Evolutionary conservation across 352 stramenopile genomes (phyloP), one percentile per base, ranked within the genome.

Genomic region (Phytopythium helicoides): DNA sequence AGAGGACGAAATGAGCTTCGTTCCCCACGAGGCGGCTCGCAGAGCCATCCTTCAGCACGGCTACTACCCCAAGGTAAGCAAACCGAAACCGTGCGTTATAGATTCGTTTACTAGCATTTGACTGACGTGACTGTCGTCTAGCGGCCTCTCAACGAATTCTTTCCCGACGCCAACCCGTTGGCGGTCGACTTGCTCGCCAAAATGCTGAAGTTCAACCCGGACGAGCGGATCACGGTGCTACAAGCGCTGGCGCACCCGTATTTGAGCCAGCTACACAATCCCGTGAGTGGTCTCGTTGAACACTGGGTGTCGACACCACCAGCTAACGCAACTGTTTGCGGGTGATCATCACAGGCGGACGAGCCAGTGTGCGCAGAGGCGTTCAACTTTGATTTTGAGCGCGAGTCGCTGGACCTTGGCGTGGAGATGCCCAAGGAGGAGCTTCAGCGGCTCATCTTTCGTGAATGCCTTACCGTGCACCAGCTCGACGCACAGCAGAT

Each of bases 1-100:
- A 1, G 87, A 98, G 50, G 72, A 94, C 54, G 96, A 99, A 52
- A 92, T 99, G 66, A 87, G 88, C 49, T 99, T 99, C 65, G 95
- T 99, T 14, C 97, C 96, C 21, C 97, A 97, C 46, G 89, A 93
- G 69, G 83, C 83, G 10, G 83, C 83, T 25, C 89, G 86, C 60
- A 87, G 86, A 54, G 83, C 83, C 18, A 90, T 93, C 48, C 56
- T 88, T 33, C 82, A 93, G 64, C 80, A 93, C 49, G 82, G 82
- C 12, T 93, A 84, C 41, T 93, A 91, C 52, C 80, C 82, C 26
- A 92, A 92, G 74, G 81, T 92, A 51, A n/a, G 40, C 16, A 21
- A 36, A 16, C 14, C 9, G n/a, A 22, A 19, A 3, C 33, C 16
- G 6, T 35, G 15, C 6, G 21, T n/a, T 12, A n/a, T n/a, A n/a